These are phyloP conservation scores for Orbilia quercus DNA, from an alignment of 2,329 filamentous ascomycete species.

Conservation along the genomic window DNA sequence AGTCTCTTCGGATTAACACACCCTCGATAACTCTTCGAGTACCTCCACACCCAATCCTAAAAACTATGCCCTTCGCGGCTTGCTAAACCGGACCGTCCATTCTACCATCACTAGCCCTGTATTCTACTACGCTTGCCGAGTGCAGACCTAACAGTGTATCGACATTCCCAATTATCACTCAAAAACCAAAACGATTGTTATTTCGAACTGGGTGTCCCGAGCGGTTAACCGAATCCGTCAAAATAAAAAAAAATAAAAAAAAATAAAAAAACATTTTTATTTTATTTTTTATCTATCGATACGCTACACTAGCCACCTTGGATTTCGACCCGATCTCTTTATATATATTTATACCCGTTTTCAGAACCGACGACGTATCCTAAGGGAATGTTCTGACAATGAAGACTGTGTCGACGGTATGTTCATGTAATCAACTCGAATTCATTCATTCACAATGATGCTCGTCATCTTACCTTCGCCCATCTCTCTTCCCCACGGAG, in stretches of 20 bases:
- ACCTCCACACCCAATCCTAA: constrained; percentile 41
- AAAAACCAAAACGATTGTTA: not conserved
- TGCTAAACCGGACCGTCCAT: constrained; percentile 51
- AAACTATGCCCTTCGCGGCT: constrained; percentile 50
- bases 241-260: too few species aligned
- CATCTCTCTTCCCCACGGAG: constrained; percentile 19
- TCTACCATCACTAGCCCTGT: constrained; percentile 24
- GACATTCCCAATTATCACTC: constrained; percentile 52
- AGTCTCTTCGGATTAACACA: not conserved
- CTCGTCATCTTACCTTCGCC: constrained; percentile 49
- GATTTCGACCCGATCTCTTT: constrained; percentile 13
- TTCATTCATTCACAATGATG: constrained; percentile 47
- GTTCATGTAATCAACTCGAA: too few species aligned
- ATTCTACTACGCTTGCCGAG: constrained; percentile 47
- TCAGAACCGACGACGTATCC: constrained; percentile 39
- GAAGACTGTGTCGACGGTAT: constrained; percentile 60
- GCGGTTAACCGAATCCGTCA: constrained; percentile 52
- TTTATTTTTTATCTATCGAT: constrained; percentile 30
- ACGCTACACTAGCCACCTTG: constrained; percentile 44
- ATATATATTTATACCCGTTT: constrained; percentile 48
- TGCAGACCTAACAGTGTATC: constrained; percentile 41
- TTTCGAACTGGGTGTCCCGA: constrained; percentile 41
- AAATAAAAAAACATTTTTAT: too few species aligned
- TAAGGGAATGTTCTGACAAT: constrained; percentile 58
- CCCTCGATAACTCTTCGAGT: constrained; percentile 17